phyloP scores from a whole-genome alignment of 345 rosid genomes.

The Pelargonium nanum region DNA sequence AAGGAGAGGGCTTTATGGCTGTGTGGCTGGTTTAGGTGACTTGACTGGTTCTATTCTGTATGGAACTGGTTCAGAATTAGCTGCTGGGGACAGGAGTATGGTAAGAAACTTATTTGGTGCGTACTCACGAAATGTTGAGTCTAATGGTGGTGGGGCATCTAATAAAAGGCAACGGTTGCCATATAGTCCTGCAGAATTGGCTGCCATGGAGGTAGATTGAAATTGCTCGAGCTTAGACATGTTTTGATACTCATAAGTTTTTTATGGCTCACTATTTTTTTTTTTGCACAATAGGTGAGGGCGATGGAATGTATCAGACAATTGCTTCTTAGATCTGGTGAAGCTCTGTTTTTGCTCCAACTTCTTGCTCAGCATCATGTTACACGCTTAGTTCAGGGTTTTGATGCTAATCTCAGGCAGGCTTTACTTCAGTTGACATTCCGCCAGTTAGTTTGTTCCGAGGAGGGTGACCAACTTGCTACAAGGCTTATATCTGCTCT shows the following conservation, averaged over 20 bases:
- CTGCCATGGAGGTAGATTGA: constrained; percentile 74
- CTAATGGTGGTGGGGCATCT: constrained; percentile 52
- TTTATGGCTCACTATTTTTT: background rate
- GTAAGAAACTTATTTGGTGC: constrained; percentile 70
- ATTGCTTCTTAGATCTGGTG: constrained; percentile 92
- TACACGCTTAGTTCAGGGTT: constrained; percentile 70
- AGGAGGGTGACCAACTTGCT: constrained; percentile 87
- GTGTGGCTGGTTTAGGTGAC: constrained; percentile 87
- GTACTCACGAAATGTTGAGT: constrained; percentile 38
- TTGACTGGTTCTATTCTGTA: constrained; percentile 82
- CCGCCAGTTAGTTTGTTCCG: constrained; percentile 86
- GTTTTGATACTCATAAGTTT: constrained; percentile 1
- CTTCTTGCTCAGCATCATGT: constrained; percentile 84
- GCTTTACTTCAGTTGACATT: constrained; percentile 72
- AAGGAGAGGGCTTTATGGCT: constrained; percentile 92
- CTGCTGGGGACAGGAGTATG: constrained; percentile 60
- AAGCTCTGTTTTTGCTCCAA: constrained; percentile 85
- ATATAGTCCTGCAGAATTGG: constrained; percentile 80
- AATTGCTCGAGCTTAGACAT: constrained; percentile 12
- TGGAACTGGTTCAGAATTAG: constrained; percentile 58
- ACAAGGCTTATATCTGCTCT: constrained; percentile 74
- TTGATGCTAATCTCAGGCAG: constrained; percentile 55
- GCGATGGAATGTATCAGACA: constrained; percentile 97
- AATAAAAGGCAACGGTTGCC: constrained; percentile 83
- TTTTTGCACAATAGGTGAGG: constrained; percentile 47